Base-by-base conservation (phyloP, 345 rosid genomes). In the Microthlaspi erraticum region DNA sequence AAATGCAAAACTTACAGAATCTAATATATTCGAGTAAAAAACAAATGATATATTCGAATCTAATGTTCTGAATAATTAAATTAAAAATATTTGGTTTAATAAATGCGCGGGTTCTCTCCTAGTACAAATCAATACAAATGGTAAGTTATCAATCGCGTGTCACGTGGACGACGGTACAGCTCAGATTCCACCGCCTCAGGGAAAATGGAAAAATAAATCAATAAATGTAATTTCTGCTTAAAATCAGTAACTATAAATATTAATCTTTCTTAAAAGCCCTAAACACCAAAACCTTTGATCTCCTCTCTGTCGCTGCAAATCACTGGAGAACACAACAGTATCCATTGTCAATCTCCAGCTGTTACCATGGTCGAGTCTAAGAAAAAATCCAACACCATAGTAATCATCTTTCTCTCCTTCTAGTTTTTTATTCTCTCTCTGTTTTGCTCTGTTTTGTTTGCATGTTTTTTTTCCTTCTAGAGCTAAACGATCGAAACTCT, bases 321-420 rank as follows among this genome's bases (percentile, higher is more conserved):
- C 65, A 12, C 23, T 58, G 14, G 23, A 19, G 59, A 66, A 11
- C 43, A 48, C 17, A 9, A 29, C 53, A 26, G 64, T 11, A 11
- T 44, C 60, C 34, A 1, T 70, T 44, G 18, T 51, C 46, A 32
- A 36, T 51, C 44, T 23, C 65, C 52, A 5, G 23, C 41, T 16
- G 32, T 58, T 26, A 5, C 38, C 54, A 86, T 84, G 88, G 85
- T 4, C 33, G 54, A 49, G 41, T 60, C 74, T 8, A 57, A 50
- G 26, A 85, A 82, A 76, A 74, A 80, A 60, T 78, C 86, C 1
- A 20, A 71, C 19, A 5, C 76, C 51, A 58, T 60, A 61, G 86
- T 84, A 64, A 0, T 55, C 34, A 6, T 16, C 57, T 71, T 71
- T 71, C 59, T 53, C n/a, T 29, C 1, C 32, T 44, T 14, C 16